Conservation (phyloP, 306 rosid species). For the Rosa persica region DNA sequence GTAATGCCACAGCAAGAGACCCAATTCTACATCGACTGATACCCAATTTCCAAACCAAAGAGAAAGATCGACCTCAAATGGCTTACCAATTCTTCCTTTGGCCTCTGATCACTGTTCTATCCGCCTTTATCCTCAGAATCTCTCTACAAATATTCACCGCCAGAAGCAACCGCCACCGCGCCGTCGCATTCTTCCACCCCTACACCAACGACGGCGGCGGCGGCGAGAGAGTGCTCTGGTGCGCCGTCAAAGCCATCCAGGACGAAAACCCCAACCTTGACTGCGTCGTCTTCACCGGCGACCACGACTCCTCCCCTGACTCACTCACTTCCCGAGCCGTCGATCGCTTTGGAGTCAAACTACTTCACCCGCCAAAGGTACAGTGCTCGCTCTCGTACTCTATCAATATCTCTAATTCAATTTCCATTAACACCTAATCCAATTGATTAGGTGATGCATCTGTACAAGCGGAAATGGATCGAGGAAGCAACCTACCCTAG, state of each 20-base stretch:
- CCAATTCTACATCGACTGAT: too few species aligned
- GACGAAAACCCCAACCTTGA: conserved; percentile 58
- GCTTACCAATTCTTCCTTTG: conserved; percentile 28
- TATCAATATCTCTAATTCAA: background rate
- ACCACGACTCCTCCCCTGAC: conserved; percentile 77
- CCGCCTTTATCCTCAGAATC: conserved; percentile 30
- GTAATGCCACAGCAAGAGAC: too few species aligned
- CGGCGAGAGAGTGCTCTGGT: conserved; percentile 91
- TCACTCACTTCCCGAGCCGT: conserved; percentile 58
- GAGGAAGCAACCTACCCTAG: conserved; percentile 85
- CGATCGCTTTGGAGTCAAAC: conserved; percentile 80
- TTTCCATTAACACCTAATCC: background rate
- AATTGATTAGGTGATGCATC: conserved; percentile 64
- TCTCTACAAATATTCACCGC: conserved; percentile 26
- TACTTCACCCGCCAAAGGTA: conserved; percentile 58
- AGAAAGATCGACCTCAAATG: conserved; percentile 24
- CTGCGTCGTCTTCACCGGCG: conserved; percentile 79
- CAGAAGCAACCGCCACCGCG: conserved; percentile 49
- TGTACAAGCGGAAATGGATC: conserved; percentile 81
- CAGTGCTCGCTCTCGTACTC: background rate
- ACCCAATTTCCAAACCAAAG: too few species aligned
- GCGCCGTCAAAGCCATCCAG: conserved; percentile 81
- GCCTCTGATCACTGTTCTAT: conserved; percentile 36
- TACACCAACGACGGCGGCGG: conserved; percentile 94
- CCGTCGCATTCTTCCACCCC: conserved; percentile 92